Evolutionary conservation across 176 grass and related monocot species (phyloP), one percentile per base, ranked within the genome.

Genomic region (Juncus effusus): DNA sequence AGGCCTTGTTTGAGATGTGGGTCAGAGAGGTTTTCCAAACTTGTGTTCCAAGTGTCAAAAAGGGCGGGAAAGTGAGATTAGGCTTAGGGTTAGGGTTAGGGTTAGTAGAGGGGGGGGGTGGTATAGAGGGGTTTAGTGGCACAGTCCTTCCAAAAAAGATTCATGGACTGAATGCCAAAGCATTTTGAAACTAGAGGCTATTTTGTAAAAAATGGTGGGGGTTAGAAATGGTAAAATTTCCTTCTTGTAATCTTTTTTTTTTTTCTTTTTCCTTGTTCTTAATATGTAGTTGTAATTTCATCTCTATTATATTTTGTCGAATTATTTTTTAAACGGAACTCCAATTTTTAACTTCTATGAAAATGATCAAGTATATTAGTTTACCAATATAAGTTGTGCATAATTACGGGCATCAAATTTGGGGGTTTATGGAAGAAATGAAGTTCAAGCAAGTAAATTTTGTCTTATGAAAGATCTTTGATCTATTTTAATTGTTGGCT

Each of bases 131-230:
- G 51, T 96, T 91, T 75, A 73, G 80, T 77, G 84, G 82, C 55
- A 85, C 92, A 3, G 82, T 71, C 59, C 84, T 96, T 44, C 92
- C 87, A 4, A 75, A 61, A 59, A 86, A 73, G 79, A 67, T 96
- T 73, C 62, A 77, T 80, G 74, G 86, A 90, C 63, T 95, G 61
- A 72, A 55, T 72, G 69, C 69, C 54, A 72, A 40, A 72, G 28
- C 69, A 58, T 72, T 72, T 72, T 72, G 54, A 72, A 72, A 59
- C 69, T 35, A 40, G 13, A 38, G 36, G 36, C 51, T 10, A 40
- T 67, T 67, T n/a, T 70, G 66, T 70, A 70, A 70, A 70, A 70
- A 72, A 8, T 44, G 6, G 38, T 51, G 38, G 69, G 69, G 38
- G 69, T 58, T 72, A 58, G 68, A 72, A 36, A 72, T 72, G 54